These are phyloP conservation scores for Aeminium ludgeri DNA, from an alignment of 495 filamentous ascomycete genomes.

Conservation along the genomic window DNA sequence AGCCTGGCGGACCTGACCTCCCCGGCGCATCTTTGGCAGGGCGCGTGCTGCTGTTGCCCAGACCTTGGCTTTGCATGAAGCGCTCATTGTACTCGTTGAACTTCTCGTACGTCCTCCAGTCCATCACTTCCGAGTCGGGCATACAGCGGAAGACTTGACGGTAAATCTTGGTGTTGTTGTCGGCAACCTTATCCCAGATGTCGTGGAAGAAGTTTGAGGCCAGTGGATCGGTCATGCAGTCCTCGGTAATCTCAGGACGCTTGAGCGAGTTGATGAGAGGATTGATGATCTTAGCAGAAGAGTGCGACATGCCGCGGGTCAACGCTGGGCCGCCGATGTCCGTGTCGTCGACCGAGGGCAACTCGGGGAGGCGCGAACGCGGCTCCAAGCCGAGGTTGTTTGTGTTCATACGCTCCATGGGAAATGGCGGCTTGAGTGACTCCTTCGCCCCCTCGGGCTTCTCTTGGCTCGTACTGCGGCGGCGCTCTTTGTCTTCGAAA, in stretches of 20 bases:
- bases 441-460: background rate
- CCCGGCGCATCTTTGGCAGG: conserved; percentile 13
- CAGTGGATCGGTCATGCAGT: conserved; percentile 72
- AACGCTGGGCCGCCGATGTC: conserved; percentile 57
- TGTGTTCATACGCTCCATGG: conserved; percentile 30
- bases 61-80: conserved; percentile 47
- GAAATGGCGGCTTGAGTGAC: conserved; percentile 9
- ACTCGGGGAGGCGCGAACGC: conserved; percentile 46
- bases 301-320: conserved; percentile 30
- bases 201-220: conserved; percentile 70
- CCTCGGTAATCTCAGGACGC: conserved; percentile 42
- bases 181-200: conserved; percentile 72
- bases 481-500: background rate
- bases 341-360: conserved; percentile 54
- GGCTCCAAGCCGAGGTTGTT: conserved; percentile 39
- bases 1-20: conserved; percentile 20
- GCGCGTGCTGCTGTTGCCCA: conserved; percentile 20
- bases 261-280: conserved; percentile 50
- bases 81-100: conserved; percentile 62
- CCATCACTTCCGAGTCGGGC: conserved; percentile 86
- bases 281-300: conserved; percentile 30
- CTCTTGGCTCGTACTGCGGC: background rate
- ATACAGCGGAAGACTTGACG: conserved; percentile 89
- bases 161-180: conserved; percentile 88
- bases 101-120: conserved; percentile 88